These are phyloP conservation scores for Mortierella sp. DNA, from an alignment of 371 early-diverging fungal genomes.

Conservation along the genomic window DNA sequence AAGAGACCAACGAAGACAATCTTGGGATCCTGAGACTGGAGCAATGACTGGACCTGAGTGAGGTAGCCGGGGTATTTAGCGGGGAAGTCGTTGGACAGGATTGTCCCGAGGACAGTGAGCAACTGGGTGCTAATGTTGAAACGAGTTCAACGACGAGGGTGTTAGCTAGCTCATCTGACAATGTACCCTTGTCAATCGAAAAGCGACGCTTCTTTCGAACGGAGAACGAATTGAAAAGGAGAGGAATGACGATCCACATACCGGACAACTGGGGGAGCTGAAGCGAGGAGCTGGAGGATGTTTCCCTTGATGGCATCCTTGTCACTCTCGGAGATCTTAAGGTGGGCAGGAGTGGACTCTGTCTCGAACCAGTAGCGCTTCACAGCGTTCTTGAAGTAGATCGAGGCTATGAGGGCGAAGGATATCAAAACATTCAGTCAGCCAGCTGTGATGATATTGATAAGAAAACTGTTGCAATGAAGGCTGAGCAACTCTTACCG, in stretches of 20 bases:
- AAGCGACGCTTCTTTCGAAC: neutral
- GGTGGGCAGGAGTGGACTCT: constrained; percentile 50
- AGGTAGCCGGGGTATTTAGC: constrained; percentile 87
- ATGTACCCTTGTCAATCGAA: neutral
- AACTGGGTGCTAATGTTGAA: constrained; percentile 74
- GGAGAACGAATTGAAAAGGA: neutral
- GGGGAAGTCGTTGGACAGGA: constrained; percentile 81
- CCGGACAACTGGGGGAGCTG: constrained; percentile 79
- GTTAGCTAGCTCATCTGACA: neutral
- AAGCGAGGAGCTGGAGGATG: constrained; percentile 82
- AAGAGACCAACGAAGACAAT: constrained; percentile 81
- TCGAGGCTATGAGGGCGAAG: constrained; percentile 71
- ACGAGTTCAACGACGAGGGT: neutral
- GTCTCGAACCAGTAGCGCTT: constrained; percentile 77
- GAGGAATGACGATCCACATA: constrained; percentile 40
- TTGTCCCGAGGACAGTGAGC: constrained; percentile 73
- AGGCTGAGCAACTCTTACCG: constrained; percentile 62
- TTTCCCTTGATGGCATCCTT: constrained; percentile 72
- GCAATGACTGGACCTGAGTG: constrained; percentile 66
- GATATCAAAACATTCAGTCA: neutral
- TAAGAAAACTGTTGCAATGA: neutral
- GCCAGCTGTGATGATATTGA: neutral
- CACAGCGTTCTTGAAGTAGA: constrained; percentile 94
- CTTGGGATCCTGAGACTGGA: constrained; percentile 75
- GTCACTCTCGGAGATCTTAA: constrained; percentile 78